Conservation (phyloP, 805 yeast genomes). For the Starmerella gropengiesseri region DNA sequence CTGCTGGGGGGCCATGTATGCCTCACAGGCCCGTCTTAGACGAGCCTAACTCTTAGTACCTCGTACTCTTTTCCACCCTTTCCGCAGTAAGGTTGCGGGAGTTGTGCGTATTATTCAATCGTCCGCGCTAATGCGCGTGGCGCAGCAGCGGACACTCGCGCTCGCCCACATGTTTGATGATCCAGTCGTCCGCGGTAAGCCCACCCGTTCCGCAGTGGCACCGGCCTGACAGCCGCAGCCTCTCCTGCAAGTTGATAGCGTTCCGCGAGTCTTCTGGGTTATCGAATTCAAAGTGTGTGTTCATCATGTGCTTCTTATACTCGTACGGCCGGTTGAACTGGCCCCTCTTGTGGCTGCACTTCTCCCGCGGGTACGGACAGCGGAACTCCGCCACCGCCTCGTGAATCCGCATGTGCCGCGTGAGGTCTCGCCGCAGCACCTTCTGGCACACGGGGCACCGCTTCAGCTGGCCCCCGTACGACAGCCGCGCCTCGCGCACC, state of each 20-base stretch:
- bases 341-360: constrained; percentile 49
- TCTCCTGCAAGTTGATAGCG: constrained; percentile 43
- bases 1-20: too few species aligned
- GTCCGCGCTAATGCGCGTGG: too few species aligned
- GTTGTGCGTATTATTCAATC: too few species aligned
- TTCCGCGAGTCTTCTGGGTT: constrained; percentile 34
- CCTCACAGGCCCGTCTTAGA: too few species aligned
- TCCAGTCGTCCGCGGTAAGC: constrained; percentile 45
- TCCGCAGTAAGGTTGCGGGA: not conserved
- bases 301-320: constrained; percentile 52
- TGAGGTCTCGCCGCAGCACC: constrained; percentile 47
- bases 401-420: constrained; percentile 54
- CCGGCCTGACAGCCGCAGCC: constrained; percentile 40
- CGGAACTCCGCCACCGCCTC: constrained; percentile 45
- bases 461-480: constrained; percentile 4
- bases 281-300: constrained; percentile 49
- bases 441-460: constrained; percentile 44
- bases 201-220: constrained; percentile 42
- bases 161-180: constrained; percentile 38
- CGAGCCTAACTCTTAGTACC: not conserved
- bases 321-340: constrained; percentile 59
- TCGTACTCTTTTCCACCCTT: too few species aligned
- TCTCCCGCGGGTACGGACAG: constrained; percentile 46
- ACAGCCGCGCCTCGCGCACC: not conserved
- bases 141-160: constrained; percentile 2